phyloP scores from a whole-genome alignment of 768 basidiomycete genomes.

The Mycena rebaudengoi region DNA sequence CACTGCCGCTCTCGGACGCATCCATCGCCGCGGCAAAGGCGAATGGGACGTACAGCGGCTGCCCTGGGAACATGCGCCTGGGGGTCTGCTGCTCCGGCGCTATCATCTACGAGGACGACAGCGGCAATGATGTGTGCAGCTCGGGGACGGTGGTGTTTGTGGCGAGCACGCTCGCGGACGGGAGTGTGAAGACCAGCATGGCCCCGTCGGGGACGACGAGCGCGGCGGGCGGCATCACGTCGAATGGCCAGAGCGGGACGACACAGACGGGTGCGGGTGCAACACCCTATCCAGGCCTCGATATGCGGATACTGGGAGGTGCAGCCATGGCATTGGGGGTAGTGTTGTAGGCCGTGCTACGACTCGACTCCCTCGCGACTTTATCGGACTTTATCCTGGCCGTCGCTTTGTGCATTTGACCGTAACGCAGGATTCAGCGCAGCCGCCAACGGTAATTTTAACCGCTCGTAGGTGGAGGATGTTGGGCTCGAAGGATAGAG shows the following conservation, averaged over 20 bases:
- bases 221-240: not conserved
- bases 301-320: not conserved
- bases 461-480: too few relatives aligned
- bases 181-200: constrained; percentile 1
- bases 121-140: constrained; percentile 6
- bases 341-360: not conserved
- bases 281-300: not conserved
- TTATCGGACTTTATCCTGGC: too few relatives aligned
- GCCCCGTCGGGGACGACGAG: constrained; percentile 1
- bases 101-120: constrained; percentile 7
- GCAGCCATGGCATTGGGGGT: not conserved
- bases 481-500: too few relatives aligned
- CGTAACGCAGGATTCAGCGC: too few relatives aligned
- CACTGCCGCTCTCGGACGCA: constrained; percentile 3
- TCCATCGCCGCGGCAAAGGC: not conserved
- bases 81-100: constrained; percentile 9
- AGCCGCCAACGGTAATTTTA: too few relatives aligned
- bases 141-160: not conserved
- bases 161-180: not conserved
- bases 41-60: constrained; percentile 10
- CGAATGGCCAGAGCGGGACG: not conserved
- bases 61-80: constrained; percentile 11
- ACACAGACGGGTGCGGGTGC: not conserved
- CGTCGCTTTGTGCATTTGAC: too few relatives aligned
- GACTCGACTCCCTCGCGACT: too few relatives aligned